Percentiles rank a stretch among this genome's conserved stretches.
Conservation (phyloP, 345 rosid genomes). For the Cardamine resedifolia region DNA sequence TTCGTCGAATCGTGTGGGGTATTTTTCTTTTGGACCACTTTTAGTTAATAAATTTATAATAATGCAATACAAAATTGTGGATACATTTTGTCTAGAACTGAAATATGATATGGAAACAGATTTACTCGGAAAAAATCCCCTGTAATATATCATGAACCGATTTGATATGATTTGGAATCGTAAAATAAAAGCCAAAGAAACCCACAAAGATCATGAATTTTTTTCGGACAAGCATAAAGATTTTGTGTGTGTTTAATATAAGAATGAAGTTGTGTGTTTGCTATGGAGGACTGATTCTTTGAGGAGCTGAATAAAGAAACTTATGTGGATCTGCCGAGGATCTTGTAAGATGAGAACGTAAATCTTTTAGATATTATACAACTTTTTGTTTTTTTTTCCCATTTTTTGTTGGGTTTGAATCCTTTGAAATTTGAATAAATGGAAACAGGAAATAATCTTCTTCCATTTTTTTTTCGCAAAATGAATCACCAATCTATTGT, state of each 20-base stretch:
- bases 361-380: not conserved
- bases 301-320: constrained; percentile 25
- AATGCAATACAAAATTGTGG: not conserved
- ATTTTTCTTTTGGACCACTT: constrained; percentile 32
- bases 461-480: not conserved
- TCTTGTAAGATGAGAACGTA: constrained; percentile 11
- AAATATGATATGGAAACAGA: constrained; percentile 18
- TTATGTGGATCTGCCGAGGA: constrained; percentile 26
- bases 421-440: not conserved
- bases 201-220: not conserved
- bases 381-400: not conserved
- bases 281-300: constrained; percentile 32
- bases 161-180: constrained; percentile 31
- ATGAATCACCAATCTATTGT: constrained; percentile 7
- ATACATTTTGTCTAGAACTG: constrained; percentile 6
- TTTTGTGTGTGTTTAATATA: constrained; percentile 21
- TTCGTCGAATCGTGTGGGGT: constrained; percentile 28
- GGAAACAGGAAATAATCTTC: not conserved
- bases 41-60: not conserved
- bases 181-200: constrained; percentile 11
- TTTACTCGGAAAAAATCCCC: constrained; percentile 18
- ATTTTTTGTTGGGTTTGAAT: too few relatives aligned
- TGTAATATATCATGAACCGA: constrained; percentile 22
- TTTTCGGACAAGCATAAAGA: constrained; percentile 6
- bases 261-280: constrained; percentile 29